Evolutionary conservation across 495 filamentous ascomycete genomes (phyloP).

Genomic region (Aspergillus sparsus): DNA sequence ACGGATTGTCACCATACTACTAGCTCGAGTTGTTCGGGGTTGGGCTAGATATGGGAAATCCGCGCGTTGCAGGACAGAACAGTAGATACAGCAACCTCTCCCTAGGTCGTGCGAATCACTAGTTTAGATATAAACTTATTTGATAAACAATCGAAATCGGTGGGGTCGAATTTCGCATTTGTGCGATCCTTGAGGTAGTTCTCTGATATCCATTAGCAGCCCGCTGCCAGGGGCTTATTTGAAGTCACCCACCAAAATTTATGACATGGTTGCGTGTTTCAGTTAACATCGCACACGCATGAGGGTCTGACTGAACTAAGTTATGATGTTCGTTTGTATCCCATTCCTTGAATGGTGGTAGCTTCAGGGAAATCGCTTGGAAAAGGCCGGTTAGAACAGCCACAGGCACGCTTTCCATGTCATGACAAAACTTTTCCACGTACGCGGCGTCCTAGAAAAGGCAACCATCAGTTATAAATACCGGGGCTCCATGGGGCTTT

Average conservation of each 20-base stretch:
- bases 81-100: no score
- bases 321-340: slow-evolving; percentile 85
- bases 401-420: slow-evolving; percentile 92
- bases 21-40: no score
- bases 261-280: slow-evolving; percentile 86
- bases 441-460: slow-evolving; percentile 61
- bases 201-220: slow-evolving; percentile 47
- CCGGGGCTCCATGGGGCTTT: background rate
- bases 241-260: slow-evolving; percentile 66
- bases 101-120: slow-evolving; percentile 85
- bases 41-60: no score
- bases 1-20: no score
- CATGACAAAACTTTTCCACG: slow-evolving; percentile 87
- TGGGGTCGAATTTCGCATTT: slow-evolving; percentile 75
- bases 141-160: slow-evolving; percentile 88
- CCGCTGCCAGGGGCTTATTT: no score
- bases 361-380: slow-evolving; percentile 92
- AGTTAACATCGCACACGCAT: slow-evolving; percentile 90
- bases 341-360: slow-evolving; percentile 88
- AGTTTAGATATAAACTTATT: slow-evolving; percentile 94
- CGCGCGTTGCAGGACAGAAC: no score
- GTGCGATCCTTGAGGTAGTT: slow-evolving; percentile 58
- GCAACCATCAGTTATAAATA: slow-evolving; percentile 1
- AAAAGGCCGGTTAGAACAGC: slow-evolving; percentile 93
- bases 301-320: slow-evolving; percentile 79